Evolutionary conservation across 345 rosid genomes (phyloP).

Genomic region (Camelina sativa): DNA sequence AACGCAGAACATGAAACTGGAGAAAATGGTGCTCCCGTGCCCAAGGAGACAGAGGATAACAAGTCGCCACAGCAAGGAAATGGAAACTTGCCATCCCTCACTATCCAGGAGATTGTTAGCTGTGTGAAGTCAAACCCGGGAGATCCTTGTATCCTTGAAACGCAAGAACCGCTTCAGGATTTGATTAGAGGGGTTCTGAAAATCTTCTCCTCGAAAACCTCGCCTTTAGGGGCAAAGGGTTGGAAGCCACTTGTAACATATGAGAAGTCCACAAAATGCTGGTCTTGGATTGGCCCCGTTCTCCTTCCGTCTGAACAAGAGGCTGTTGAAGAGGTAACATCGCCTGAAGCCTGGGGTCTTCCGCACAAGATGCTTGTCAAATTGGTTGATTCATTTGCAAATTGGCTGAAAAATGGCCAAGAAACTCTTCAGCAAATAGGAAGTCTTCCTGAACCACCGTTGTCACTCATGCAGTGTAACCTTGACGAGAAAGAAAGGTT

Average conservation of each 20-base stretch:
- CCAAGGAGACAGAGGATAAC: conserved; percentile 51
- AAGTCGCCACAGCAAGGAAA: conserved; percentile 51
- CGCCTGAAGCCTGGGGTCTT: conserved; percentile 95
- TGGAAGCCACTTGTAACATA: conserved; percentile 91
- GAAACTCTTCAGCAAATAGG: conserved; percentile 96
- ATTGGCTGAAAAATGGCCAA: conserved; percentile 95
- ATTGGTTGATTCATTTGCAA: conserved; percentile 95
- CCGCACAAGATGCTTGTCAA: conserved; percentile 95
- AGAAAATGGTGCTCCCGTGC: conserved; percentile 51
- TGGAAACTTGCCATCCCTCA: conserved; percentile 64
- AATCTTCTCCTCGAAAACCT: conserved; percentile 87
- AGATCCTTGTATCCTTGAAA: conserved; percentile 92
- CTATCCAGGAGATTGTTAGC: conserved; percentile 90
- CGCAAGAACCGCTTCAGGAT: conserved; percentile 97
- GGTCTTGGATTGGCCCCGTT: conserved; percentile 93
- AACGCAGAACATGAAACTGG: conserved; percentile 52
- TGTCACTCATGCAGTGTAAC: conserved; percentile 76
- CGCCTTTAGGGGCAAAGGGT: conserved; percentile 95
- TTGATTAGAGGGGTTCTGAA: conserved; percentile 93
- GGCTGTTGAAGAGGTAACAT: conserved; percentile 79
- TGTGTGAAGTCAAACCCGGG: conserved; percentile 90
- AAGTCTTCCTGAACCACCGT: conserved; percentile 94
- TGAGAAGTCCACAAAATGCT: conserved; percentile 79
- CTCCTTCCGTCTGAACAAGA: conserved; percentile 65
- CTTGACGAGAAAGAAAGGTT: conserved; percentile 97